Base-by-base conservation (phyloP, 139 green algal species). In the Edaphochlamys debaryana region DNA sequence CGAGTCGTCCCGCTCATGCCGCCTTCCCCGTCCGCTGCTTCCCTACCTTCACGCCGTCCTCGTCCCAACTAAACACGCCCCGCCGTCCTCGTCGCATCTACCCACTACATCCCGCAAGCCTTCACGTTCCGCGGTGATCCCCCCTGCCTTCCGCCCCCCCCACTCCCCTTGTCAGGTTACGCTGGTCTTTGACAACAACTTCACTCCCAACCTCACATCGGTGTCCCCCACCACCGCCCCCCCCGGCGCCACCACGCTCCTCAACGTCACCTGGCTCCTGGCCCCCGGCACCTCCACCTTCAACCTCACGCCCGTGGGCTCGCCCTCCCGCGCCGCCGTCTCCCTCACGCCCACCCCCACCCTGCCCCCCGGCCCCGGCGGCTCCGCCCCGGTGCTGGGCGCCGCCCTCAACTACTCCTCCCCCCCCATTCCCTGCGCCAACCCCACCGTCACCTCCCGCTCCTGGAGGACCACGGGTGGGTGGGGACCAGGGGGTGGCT, bases 391-490 rank as follows among this genome's bases (percentile, higher is more conserved):
- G 36, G 32, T 4, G 32, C 3, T 45, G 34, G 36, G 36, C 36
- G 36, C 66, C 27, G 15, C 22, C 2, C 66, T 45, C 5, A 70
- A 70, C 66, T 70, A 48, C 66, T 50, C 66, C 1, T 2, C 5
- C 15, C 15, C 36, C 9, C 23, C 15, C 36, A 4, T 45, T 45
- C 25, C 30, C 52, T 87, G 72, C 50, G 60, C 63, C 23, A 32
- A 34, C 8, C 64, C 82, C 45, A 86, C 80, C 32, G 70, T 82
- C 22, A 71, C 62, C 36, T 37, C 42, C 40, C 32, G 41, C 0
- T 42, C 63, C 52, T 40, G n/a, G 6, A 52, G 19, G 9, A 45
- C 42, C n/a, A n/a, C n/a, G n/a, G n/a, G n/a, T n/a, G n/a, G n/a
- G n/a, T n/a, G n/a, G n/a, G n/a, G n/a, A n/a, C n/a, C n/a, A n/a